Evolutionary conservation across 257 asterid genomes (phyloP).

Genomic region (Marsdenia floribunda): DNA sequence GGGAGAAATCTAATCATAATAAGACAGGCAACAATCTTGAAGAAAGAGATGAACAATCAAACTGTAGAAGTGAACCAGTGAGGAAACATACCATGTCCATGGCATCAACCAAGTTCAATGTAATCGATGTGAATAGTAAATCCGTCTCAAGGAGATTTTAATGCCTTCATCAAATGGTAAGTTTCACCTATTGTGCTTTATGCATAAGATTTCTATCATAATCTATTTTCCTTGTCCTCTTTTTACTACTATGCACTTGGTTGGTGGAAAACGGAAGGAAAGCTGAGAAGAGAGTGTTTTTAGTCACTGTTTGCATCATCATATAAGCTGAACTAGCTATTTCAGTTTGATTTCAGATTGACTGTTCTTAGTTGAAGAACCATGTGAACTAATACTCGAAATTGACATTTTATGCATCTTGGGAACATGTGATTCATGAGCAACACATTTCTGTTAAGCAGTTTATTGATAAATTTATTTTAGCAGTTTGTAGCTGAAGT

Average conservation of each 20-base stretch:
- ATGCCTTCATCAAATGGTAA: background rate
- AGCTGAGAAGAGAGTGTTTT: background rate
- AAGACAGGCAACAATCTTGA: slow-evolving; percentile 13
- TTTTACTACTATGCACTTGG: background rate
- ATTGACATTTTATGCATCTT: background rate
- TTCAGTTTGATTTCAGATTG: background rate
- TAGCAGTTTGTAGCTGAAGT: background rate
- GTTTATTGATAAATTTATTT: background rate
- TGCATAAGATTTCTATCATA: background rate
- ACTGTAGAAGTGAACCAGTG: slow-evolving; percentile 4
- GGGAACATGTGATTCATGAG: background rate
- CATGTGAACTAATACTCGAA: background rate
- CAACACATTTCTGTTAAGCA: background rate
- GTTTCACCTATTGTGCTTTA: background rate
- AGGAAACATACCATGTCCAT: slow-evolving; percentile 5
- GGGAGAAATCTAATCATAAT: slow-evolving; percentile 38
- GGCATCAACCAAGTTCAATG: slow-evolving; percentile 10
- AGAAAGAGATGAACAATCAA: slow-evolving; percentile 5
- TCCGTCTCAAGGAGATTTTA: slow-evolving; percentile 15
- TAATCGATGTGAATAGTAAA: slow-evolving; percentile 11
- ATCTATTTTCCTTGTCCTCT: background rate
- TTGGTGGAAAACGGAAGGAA: background rate
- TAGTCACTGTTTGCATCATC: background rate
- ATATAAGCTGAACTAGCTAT: background rate
- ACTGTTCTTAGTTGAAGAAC: slow-evolving; percentile 1